phyloP scores from a whole-genome alignment of 2,329 filamentous ascomycete genomes.

The Cytospora schulzeri region DNA sequence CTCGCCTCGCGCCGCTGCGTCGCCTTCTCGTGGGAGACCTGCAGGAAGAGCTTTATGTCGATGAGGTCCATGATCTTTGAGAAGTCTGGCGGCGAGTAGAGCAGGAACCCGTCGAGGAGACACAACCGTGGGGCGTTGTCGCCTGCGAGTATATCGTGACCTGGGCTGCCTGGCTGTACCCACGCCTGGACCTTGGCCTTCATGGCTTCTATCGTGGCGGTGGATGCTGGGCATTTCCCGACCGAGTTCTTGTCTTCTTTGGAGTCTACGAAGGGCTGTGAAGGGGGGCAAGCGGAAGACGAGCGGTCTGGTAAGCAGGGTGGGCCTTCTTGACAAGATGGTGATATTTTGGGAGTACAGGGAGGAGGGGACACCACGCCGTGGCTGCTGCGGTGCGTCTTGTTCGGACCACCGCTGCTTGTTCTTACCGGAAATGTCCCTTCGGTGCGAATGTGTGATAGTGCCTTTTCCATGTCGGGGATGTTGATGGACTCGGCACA shows the following conservation, averaged over 20 bases:
- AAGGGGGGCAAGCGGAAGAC: constrained; percentile 23
- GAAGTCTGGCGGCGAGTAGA: constrained; percentile 63
- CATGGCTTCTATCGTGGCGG: constrained; percentile 48
- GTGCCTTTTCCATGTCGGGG: constrained; percentile 63
- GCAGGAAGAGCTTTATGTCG: constrained; percentile 78
- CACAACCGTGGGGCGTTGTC: constrained; percentile 54
- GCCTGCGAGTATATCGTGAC: constrained; percentile 40
- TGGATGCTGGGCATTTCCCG: constrained; percentile 55
- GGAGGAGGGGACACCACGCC: constrained; percentile 30
- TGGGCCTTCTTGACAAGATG: background rate
- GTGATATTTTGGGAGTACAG: constrained; percentile 38
- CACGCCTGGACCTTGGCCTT: constrained; percentile 52
- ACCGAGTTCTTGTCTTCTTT: constrained; percentile 66
- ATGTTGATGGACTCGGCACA: constrained; percentile 79
- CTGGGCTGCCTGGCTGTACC: constrained; percentile 47
- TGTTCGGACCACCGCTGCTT: constrained; percentile 35
- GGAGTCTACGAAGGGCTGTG: constrained; percentile 52
- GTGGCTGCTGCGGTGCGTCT: constrained; percentile 35
- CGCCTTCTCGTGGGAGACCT: constrained; percentile 65
- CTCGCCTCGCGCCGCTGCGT: constrained; percentile 68
- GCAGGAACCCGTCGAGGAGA: constrained; percentile 85
- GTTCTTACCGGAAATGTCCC: constrained; percentile 64
- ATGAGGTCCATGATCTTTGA: constrained; percentile 61
- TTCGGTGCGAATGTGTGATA: constrained; percentile 69
- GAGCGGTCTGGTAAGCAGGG: constrained; percentile 15